A percentile compares a stretch with the other conserved stretches of the same genome.
These are phyloP conservation scores for Juncus effusus DNA, from an alignment of 176 grass and related monocot genomes.

Conservation along the genomic window DNA sequence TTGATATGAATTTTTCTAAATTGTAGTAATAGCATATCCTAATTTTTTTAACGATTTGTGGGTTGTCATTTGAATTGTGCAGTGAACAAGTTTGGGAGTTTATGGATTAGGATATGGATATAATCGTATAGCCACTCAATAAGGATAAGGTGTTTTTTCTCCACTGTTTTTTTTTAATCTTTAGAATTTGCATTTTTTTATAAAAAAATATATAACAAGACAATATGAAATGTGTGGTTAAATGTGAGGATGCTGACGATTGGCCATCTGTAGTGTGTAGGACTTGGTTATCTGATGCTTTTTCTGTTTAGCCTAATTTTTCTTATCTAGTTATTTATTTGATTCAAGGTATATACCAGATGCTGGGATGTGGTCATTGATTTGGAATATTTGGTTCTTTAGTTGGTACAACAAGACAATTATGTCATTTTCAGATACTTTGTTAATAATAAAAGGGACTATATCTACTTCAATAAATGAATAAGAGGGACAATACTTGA, in stretches of 20 bases:
- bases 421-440: no score
- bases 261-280: no score
- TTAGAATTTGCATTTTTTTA: neutral
- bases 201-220: neutral
- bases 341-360: neutral
- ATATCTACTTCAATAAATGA: no score
- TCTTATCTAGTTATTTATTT: neutral
- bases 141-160: conserved; percentile 12
- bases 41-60: neutral
- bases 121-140: neutral
- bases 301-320: no score
- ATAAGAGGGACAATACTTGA: no score
- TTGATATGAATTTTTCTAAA: conserved; percentile 17
- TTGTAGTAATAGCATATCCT: conserved; percentile 1
- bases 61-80: neutral
- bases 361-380: conserved; percentile 3
- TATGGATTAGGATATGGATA: conserved; percentile 1
- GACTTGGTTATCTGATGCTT: no score
- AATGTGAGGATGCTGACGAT: no score
- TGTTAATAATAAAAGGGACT: no score
- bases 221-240: neutral
- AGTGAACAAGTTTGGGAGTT: neutral
- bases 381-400: neutral
- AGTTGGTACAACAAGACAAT: no score
- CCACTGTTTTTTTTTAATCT: no score